Evolutionary conservation across 1,284 basidiomycete species (phyloP).

Genomic region (Ceratobasidium sp.): DNA sequence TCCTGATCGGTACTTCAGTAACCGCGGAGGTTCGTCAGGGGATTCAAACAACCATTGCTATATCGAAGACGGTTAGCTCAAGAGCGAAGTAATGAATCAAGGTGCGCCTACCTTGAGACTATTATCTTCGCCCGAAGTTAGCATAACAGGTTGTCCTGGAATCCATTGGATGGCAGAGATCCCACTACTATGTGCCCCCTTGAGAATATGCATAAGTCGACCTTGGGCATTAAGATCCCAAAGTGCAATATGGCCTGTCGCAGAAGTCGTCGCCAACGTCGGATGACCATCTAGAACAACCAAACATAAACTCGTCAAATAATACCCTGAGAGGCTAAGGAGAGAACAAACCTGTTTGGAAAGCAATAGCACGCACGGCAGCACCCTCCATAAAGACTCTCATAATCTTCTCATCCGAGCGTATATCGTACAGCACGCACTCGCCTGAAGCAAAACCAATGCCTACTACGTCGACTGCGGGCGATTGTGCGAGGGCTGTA

Average conservation of each 20-base stretch:
- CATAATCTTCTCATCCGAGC: constrained; percentile 90
- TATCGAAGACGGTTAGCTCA: background rate
- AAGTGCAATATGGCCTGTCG: constrained; percentile 87
- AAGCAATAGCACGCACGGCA: constrained; percentile 80
- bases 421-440: constrained; percentile 90
- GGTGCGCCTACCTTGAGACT: constrained; percentile 80
- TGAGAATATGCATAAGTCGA: constrained; percentile 83
- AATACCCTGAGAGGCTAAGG: background rate
- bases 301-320: background rate
- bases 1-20: constrained; percentile 93
- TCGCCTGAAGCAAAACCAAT: constrained; percentile 91
- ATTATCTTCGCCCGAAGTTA: constrained; percentile 92
- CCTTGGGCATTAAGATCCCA: constrained; percentile 92
- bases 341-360: constrained; percentile 82
- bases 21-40: constrained; percentile 83
- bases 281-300: constrained; percentile 80
- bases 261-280: constrained; percentile 87
- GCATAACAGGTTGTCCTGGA: constrained; percentile 87
- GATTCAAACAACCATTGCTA: constrained; percentile 99
- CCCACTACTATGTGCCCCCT: constrained; percentile 87
- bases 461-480: constrained; percentile 95
- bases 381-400: constrained; percentile 90
- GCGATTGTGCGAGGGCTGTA: constrained; percentile 88
- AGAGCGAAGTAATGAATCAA: constrained; percentile 14
- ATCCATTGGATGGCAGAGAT: constrained; percentile 90